Conservation (phyloP, 306 rosid genomes). For the Astragalus membranaceus region DNA sequence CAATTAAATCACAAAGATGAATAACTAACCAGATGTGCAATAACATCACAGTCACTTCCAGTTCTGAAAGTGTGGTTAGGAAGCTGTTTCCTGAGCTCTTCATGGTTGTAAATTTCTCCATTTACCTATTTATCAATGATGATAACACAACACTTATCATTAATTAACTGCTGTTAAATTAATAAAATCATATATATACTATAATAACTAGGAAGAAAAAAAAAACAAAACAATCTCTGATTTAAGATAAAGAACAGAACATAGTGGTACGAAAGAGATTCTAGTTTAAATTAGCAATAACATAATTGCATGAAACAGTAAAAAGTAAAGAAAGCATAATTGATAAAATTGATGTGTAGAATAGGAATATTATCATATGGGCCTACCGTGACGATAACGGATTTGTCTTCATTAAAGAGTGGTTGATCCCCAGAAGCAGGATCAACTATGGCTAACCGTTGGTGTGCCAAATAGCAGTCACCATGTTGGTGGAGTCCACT, state of each 20-base stretch:
- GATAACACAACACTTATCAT: not conserved
- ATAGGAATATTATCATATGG: not conserved
- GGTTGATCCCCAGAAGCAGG: conserved; percentile 99
- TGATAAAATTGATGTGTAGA: not conserved
- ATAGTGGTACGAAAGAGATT: not conserved
- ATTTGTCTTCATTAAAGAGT: conserved; percentile 82
- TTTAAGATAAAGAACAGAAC: not conserved
- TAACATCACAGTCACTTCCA: conserved; percentile 94
- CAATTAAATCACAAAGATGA: not conserved
- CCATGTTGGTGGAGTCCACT: conserved; percentile 86
- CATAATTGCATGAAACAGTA: not conserved
- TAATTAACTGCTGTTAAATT: not conserved
- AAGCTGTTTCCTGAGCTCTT: conserved; percentile 63
- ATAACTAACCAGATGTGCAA: conserved; percentile 71
- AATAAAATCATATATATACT: not conserved
- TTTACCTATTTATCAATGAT: conserved; percentile 48
- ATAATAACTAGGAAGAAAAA: not conserved
- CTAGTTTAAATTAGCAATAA: not conserved
- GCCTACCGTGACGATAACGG: conserved; percentile 75
- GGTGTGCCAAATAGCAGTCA: conserved; percentile 85
- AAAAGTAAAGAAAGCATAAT: not conserved
- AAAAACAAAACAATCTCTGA: not conserved
- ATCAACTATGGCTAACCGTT: conserved; percentile 86
- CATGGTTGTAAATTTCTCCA: conserved; percentile 96
- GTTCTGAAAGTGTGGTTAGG: conserved; percentile 73